Conservation (phyloP, 192 early-diverging fungal species). For the Dissophora ornata region DNA sequence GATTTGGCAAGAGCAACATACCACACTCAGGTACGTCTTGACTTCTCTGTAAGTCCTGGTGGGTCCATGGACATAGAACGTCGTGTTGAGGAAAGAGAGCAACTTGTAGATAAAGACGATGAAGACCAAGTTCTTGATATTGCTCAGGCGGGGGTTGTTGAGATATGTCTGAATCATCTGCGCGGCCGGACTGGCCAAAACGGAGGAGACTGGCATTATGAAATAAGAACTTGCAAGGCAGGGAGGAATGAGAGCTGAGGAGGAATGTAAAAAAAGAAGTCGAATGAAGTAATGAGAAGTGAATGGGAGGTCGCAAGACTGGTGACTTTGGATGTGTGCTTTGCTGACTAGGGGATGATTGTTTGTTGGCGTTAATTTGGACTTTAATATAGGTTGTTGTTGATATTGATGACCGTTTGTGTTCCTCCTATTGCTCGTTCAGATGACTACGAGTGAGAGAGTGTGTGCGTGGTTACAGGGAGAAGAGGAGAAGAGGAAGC, state of each 20-base stretch:
- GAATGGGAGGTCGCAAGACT: too few species aligned
- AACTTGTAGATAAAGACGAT: conserved; percentile 66
- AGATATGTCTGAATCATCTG: conserved; percentile 46
- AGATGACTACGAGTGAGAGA: too few species aligned
- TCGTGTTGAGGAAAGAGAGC: conserved; percentile 55
- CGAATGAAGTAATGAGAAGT: too few species aligned
- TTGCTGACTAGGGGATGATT: not conserved
- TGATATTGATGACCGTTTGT: too few species aligned
- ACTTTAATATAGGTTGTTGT: too few species aligned
- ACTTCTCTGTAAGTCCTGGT: conserved; percentile 58
- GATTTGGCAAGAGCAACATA: too few species aligned
- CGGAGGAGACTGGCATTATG: conserved; percentile 44
- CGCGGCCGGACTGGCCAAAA: conserved; percentile 31
- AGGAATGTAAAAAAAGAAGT: not conserved
- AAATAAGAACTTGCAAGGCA: not conserved
- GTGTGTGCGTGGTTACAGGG: too few species aligned
- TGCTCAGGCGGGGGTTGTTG: conserved; percentile 56
- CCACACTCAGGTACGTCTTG: conserved; percentile 57
- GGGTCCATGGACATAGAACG: conserved; percentile 68
- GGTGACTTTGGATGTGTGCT: not conserved
- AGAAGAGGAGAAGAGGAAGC: too few species aligned
- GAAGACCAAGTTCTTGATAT: conserved; percentile 72
- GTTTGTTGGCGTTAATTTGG: too few species aligned
- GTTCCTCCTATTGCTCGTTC: too few species aligned
- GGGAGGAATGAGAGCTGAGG: not conserved